phyloP scores from a whole-genome alignment of 1,139 yeast species.

The Tardiomyces depauwii region DNA sequence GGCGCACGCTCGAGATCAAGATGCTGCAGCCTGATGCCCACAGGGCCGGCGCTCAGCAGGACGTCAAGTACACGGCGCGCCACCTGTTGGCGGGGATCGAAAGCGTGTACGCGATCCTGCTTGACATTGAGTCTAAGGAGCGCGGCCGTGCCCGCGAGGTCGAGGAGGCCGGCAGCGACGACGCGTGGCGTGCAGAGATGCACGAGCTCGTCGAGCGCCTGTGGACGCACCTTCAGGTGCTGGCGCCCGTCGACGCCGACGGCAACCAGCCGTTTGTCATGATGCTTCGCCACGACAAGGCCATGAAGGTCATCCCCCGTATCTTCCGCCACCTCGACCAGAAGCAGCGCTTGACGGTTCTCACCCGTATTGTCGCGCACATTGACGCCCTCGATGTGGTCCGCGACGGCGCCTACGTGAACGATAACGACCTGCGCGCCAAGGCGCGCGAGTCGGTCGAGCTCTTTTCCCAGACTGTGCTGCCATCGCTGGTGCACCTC shows the following conservation, averaged over 20 bases:
- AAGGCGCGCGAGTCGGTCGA: slow-evolving; percentile 57
- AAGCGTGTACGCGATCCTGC: slow-evolving; percentile 63
- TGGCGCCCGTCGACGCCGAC: slow-evolving; percentile 35
- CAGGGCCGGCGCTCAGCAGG: slow-evolving; percentile 1
- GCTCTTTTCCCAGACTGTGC: slow-evolving; percentile 67
- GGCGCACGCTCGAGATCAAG: slow-evolving; percentile 70
- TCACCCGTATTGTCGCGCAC: slow-evolving; percentile 73
- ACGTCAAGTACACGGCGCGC: slow-evolving; percentile 5
- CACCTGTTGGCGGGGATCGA: slow-evolving; percentile 43
- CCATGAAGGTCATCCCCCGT: slow-evolving; percentile 81
- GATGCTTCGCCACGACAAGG: slow-evolving; percentile 75
- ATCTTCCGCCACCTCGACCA: slow-evolving; percentile 71
- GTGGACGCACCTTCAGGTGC: slow-evolving; percentile 73
- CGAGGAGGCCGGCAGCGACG: slow-evolving; percentile 35
- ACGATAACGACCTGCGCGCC: slow-evolving; percentile 37
- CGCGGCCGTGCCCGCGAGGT: slow-evolving; percentile 30
- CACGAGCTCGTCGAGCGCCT: slow-evolving; percentile 29
- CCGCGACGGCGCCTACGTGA: slow-evolving; percentile 65
- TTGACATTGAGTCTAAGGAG: slow-evolving; percentile 74
- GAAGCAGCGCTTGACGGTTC: slow-evolving; percentile 68
- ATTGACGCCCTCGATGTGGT: slow-evolving; percentile 73
- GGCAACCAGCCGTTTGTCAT: slow-evolving; percentile 70
- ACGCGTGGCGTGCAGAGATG: slow-evolving; percentile 22
- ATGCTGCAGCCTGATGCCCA: slow-evolving; percentile 4
- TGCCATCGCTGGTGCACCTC: slow-evolving; percentile 77